phyloP scores from a whole-genome alignment of 2,329 filamentous ascomycete species.

The Escovopsis weberi region DNA sequence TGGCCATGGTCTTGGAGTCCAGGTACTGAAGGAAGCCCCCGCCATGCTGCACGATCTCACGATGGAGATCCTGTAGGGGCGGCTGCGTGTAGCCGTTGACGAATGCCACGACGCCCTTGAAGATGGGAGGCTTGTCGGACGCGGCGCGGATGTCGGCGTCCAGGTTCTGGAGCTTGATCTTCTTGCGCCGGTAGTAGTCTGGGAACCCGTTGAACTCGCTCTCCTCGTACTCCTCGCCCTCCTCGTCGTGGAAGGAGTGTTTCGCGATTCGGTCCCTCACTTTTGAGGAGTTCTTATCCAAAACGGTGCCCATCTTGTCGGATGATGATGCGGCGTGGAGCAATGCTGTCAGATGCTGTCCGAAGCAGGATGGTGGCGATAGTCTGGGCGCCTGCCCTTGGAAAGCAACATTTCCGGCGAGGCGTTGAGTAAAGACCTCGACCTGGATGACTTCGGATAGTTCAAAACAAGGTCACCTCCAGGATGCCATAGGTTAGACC shows the following conservation, averaged over 20 bases:
- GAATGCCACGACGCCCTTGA: conserved; percentile 80
- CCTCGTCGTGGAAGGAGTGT: conserved; percentile 65
- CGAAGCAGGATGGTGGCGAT: too few species aligned
- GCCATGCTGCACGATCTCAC: conserved; percentile 80
- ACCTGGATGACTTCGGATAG: too few species aligned
- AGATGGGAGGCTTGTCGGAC: conserved; percentile 63
- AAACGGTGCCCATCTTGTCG: conserved; percentile 39
- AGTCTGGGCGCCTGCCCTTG: too few species aligned
- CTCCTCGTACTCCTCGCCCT: conserved; percentile 78
- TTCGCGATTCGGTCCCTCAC: conserved; percentile 46
- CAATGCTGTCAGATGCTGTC: too few species aligned
- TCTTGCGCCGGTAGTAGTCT: conserved; percentile 92
- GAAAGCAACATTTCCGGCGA: too few species aligned
- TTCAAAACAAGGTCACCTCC: too few species aligned
- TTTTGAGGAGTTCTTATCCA: conserved; percentile 48
- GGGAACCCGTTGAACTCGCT: conserved; percentile 80
- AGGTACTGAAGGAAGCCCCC: conserved; percentile 90
- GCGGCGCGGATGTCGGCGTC: conserved; percentile 66
- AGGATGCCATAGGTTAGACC: too few species aligned
- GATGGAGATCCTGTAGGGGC: conserved; percentile 74
- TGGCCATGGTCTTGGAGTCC: conserved; percentile 86
- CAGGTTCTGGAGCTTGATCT: conserved; percentile 91
- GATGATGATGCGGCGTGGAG: background rate
- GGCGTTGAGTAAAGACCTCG: background rate
- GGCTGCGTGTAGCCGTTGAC: conserved; percentile 96